Evolutionary conservation across 1,284 basidiomycete genomes (phyloP), one percentile per base, ranked within the genome.

Genomic region (Rhodotorula sp.): DNA sequence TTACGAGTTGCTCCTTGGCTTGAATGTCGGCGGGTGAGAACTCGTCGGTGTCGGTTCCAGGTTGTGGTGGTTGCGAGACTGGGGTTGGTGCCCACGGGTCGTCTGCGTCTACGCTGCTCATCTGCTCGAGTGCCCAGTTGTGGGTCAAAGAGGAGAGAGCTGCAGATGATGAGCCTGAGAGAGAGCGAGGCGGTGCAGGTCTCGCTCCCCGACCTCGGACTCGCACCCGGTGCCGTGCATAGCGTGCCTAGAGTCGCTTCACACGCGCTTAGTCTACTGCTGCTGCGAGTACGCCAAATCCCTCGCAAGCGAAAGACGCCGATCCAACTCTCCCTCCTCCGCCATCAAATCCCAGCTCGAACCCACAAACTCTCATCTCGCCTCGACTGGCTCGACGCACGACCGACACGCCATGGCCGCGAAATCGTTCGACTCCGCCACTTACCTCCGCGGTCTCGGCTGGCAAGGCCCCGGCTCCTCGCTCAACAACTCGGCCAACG

Each of bases 381-480:
- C 5, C 49, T 54, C n/a, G 6, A 54, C n/a, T n/a, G 10, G 10
- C 52, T 2, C 5, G 23, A 15, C 23, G 23, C 52, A 54, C 23
- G 1, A 12, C n/a, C n/a, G 4, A n/a, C 26, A 5, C 14, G 15
- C 39, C 18, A 70, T 68, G 68, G 31, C 58, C 4, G n/a, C 48
- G 26, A 58, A 34, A 23, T 51, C 49, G 78, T 84, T 93, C 66
- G 89, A 92, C 81, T 87, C 90, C 10, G 87, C 91, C 77, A 85
- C 86, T 34, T 91, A 91, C 81, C 86, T 97, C 7, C 85, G 88
- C 16, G 84, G 88, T 15, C 92, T 93, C 80, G 93, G 93, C 72
- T 97, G 93, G 93, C 82, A 87, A 59, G 93, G 93, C 0, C 88
- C 88, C 76, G 93, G 93, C 2, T 87, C 85, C 18, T 83, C 82